These are phyloP conservation scores for Annona cherimola DNA, from an alignment of 164 flowering plant genomes.

Conservation along the genomic window DNA sequence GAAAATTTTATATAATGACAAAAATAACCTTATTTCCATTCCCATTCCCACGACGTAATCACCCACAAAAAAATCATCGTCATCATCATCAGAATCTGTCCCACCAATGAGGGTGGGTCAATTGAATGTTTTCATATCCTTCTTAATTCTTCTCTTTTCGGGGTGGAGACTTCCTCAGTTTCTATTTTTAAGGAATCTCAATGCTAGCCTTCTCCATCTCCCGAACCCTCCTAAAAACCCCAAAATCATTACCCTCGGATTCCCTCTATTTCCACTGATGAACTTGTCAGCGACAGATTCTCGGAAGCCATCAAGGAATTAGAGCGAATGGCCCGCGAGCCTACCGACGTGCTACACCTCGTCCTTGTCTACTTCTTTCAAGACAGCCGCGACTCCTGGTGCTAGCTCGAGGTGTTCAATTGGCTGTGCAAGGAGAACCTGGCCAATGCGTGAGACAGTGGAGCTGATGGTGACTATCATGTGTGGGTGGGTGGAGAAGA, in stretches of 20 bases:
- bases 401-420: slow-evolving; percentile 89
- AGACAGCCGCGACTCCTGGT: slow-evolving; percentile 96
- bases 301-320: slow-evolving; percentile 85
- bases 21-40: no score
- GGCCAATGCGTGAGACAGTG: slow-evolving; percentile 82
- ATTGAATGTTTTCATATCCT: no score
- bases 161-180: no score
- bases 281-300: slow-evolving; percentile 60
- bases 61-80: no score
- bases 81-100: no score
- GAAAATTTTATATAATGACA: no score
- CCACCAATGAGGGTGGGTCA: no score
- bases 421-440: slow-evolving; percentile 81
- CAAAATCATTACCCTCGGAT: slow-evolving; percentile 11
- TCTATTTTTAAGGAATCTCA: no score
- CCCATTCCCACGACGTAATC: no score
- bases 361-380: slow-evolving; percentile 86
- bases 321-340: slow-evolving; percentile 80
- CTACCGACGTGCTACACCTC: slow-evolving; percentile 73
- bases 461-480: slow-evolving; percentile 94
- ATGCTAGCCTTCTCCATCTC: no score
- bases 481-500: slow-evolving; percentile 85
- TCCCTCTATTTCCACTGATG: background rate
- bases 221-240: no score
- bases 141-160: no score